Evolutionary conservation across 148 eudicot genomes (phyloP), one percentile per base, ranked within the genome.

Genomic region (Cornus florida): DNA sequence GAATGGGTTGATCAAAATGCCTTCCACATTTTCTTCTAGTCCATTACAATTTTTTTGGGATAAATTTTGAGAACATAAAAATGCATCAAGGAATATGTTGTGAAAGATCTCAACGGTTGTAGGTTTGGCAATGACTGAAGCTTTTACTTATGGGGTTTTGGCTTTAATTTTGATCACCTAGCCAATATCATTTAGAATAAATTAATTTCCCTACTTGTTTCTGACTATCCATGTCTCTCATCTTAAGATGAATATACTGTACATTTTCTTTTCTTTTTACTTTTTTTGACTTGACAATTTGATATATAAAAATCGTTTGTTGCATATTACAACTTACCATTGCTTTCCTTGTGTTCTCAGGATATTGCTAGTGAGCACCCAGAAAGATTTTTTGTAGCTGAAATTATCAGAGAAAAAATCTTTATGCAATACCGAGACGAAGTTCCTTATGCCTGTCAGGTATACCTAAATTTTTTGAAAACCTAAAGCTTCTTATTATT

Each of bases 401-500:
- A 96, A 86, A 96, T 96, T 59, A 87, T 96, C 77, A 85, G 99
- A 79, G 99, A 96, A 77, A 96, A 96, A 87, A 96, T 96, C 79
- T 96, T 93, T 74, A 81, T 93, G 86, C 99, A 96, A 83, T 96
- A 91, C 81, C 95, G 97, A 53, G 87, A 96, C 81, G 99, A 96
- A 90, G 90, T 96, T 85, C 99, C 99, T 66, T 96, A 96, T 75
- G 98, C 98, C 68, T 91, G 93, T 76, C 99, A 96, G 98, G 99
- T 92, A 78, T 59, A 71, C 50, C 1, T 10, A 38, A 32, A 32
- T 6, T 50, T 6, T 38, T 62, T 6, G 16, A 41, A 24, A 41
- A 13, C 68, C 73, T 19, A n/a, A 46, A 23, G 28, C 48, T 50
- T 70, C 59, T 24, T 38, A 48, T 24, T 10, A 60, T n/a, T n/a